Conservation (phyloP, 1,284 basidiomycete species). For the Cutaneotrichosporon mucoides region DNA sequence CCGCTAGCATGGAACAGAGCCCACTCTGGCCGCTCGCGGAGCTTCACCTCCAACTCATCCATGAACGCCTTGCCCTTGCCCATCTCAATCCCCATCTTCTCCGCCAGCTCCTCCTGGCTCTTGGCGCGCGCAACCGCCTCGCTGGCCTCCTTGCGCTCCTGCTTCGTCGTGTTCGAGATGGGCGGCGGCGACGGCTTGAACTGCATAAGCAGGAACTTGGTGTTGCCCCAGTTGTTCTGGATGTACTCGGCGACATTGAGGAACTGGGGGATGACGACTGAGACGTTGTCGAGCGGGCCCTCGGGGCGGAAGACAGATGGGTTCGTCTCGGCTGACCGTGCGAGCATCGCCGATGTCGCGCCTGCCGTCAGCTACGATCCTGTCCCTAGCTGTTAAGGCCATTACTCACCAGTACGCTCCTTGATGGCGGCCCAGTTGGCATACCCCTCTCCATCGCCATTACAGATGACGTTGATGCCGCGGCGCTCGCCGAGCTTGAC, state of each 20-base stretch:
- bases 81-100: slow-evolving; percentile 50
- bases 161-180: slow-evolving; percentile 57
- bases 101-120: slow-evolving; percentile 59
- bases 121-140: slow-evolving; percentile 62
- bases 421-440: slow-evolving; percentile 73
- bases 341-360: slow-evolving; percentile 93
- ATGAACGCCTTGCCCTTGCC: slow-evolving; percentile 19
- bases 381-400: neutral
- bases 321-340: slow-evolving; percentile 88
- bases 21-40: slow-evolving; percentile 13
- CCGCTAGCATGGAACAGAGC: neutral
- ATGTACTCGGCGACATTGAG: slow-evolving; percentile 66
- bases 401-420: slow-evolving; percentile 61
- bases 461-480: slow-evolving; percentile 81
- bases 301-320: slow-evolving; percentile 75
- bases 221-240: slow-evolving; percentile 73
- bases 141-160: slow-evolving; percentile 58
- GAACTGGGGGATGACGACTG: slow-evolving; percentile 66
- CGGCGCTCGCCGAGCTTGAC: slow-evolving; percentile 58
- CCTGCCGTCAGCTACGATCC: slow-evolving; percentile 56
- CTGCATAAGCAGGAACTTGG: slow-evolving; percentile 86
- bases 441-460: slow-evolving; percentile 83
- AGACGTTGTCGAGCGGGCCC: slow-evolving; percentile 66
- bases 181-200: slow-evolving; percentile 58
- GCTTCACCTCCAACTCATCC: slow-evolving; percentile 8